Conservation (phyloP, 1,284 basidiomycete species). For the Neolentinus lepideus region DNA sequence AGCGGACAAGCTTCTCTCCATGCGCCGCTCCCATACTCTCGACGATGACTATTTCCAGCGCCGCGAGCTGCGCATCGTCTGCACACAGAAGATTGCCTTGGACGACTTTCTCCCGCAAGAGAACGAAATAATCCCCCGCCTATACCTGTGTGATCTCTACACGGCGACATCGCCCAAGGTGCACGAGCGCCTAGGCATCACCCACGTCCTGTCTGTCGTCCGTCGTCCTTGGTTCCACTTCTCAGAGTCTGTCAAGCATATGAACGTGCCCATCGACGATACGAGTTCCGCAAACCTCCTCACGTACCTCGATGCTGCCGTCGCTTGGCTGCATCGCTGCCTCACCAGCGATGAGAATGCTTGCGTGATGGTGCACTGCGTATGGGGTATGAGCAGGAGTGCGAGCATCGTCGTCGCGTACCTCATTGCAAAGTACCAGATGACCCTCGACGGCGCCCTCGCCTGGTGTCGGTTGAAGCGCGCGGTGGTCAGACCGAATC, state of each 20-base stretch:
- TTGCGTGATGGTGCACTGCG: constrained; percentile 33
- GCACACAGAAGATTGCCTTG: constrained; percentile 13
- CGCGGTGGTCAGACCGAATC: constrained; percentile 21
- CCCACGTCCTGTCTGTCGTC: constrained; percentile 21
- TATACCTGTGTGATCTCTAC: constrained; percentile 22
- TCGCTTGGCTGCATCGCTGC: constrained; percentile 16
- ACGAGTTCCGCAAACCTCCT: constrained; percentile 12
- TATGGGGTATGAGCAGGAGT: constrained; percentile 41
- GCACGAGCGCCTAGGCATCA: constrained; percentile 18
- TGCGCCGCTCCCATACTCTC: constrained; percentile 14
- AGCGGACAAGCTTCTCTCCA: constrained; percentile 11
- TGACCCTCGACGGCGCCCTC: constrained; percentile 20
- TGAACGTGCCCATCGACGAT: constrained; percentile 21
- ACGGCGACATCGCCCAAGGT: constrained; percentile 18
- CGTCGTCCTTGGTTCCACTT: constrained; percentile 9
- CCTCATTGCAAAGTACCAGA: constrained; percentile 26
- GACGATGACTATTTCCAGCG: constrained; percentile 18
- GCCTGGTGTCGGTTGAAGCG: constrained; percentile 14
- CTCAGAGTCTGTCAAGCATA: constrained; percentile 11
- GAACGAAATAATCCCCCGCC: constrained; percentile 20
- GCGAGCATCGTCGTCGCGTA: constrained; percentile 40
- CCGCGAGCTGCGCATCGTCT: constrained; percentile 12
- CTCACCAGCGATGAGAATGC: constrained; percentile 4
- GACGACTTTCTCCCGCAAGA: constrained; percentile 20
- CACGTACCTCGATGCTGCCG: constrained; percentile 14